A percentile compares a stretch with the other conserved stretches of the same genome.
Conservation (phyloP, 768 basidiomycete genomes). For the Chalciporus piperatus region DNA sequence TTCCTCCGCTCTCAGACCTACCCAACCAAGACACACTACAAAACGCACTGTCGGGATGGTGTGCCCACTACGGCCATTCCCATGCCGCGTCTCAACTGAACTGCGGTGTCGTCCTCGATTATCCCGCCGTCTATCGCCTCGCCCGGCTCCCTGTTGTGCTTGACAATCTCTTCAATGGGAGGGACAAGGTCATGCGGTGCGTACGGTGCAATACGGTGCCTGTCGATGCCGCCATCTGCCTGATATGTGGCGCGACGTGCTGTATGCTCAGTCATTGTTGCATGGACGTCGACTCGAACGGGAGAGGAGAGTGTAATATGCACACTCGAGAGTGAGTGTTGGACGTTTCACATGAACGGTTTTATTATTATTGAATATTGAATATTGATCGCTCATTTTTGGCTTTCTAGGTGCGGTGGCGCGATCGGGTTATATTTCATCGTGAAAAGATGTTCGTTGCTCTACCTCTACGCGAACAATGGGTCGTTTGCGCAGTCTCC, state of each 20-base stretch:
- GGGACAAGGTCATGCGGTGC: constrained; percentile 74
- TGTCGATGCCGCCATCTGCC: constrained; percentile 83
- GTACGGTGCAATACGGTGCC: constrained; percentile 75
- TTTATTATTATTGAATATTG: neutral
- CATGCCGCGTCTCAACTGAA: constrained; percentile 77
- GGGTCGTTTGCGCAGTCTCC: constrained; percentile 89
- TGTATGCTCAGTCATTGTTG: constrained; percentile 96
- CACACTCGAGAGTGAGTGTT: constrained; percentile 86
- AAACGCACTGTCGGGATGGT: constrained; percentile 87
- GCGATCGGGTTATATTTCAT: constrained; percentile 87
- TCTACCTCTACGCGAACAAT: constrained; percentile 85
- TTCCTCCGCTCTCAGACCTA: constrained; percentile 76
- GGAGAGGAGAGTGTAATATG: constrained; percentile 90
- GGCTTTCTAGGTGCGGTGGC: constrained; percentile 72
- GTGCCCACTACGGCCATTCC: constrained; percentile 81
- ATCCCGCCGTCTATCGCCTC: constrained; percentile 79
- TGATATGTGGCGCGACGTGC: constrained; percentile 83
- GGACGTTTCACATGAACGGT: neutral
- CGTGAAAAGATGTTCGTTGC: constrained; percentile 85
- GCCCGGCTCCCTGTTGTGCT: constrained; percentile 77
- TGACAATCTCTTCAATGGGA: constrained; percentile 78
- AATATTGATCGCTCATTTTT: neutral
- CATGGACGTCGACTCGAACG: constrained; percentile 51
- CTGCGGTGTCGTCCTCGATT: constrained; percentile 78
- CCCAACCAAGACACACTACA: constrained; percentile 85